Base-by-base conservation (phyloP, 1,284 basidiomycete species). In the Sporisorium reilianum region DNA sequence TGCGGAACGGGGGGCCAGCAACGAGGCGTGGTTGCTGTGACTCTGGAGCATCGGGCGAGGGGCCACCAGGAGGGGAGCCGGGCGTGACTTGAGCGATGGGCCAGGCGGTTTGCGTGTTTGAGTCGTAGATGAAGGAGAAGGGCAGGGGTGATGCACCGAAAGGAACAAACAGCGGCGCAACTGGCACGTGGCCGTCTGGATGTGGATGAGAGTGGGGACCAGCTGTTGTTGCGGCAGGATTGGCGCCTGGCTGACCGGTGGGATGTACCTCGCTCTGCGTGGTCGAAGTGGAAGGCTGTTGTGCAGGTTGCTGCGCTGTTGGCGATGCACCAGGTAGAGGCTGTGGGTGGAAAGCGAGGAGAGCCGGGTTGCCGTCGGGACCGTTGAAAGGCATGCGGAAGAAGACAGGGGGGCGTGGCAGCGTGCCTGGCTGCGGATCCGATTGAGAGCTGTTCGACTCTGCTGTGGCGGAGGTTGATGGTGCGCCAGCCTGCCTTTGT, bases 61-160 rank as follows among this genome's bases (percentile, higher is more conserved):
- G 64, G 6, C 64, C 64, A 14, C 67, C 71, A 3, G 75, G 71
- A 49, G 71, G 61, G 30, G 48, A 42, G 20, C 64, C 71, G 22
- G 71, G 71, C 7, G 58, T 59, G 22, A 73, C 58, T 28, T 74
- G 54, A 10, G 62, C 68, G 52, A 83, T 77, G 2, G 80, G 80
- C 81, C 81, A 83, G 3, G 75, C 81, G 0, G 62, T 63, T 7
- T 70, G 65, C 12, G 75, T 69, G 12, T 54, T 41, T 1, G 75
- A 40, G 45, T 83, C 81, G 48, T 80, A 82, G 53, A 83, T 65
- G 58, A 82, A 81, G 11, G 68, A 67, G 48, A 81, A 83, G 0
- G 73, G 80, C 22, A 83, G 53, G 0, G 81, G 79, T 8, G 78
- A 80, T 4, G 69, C 74, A 12, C 75, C 68, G 20, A 71, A 65